Percentiles rank a stretch among this genome's conserved stretches.
Evolutionary conservation across 306 rosid species (phyloP).

Genomic region (Sicyos baderoa): DNA sequence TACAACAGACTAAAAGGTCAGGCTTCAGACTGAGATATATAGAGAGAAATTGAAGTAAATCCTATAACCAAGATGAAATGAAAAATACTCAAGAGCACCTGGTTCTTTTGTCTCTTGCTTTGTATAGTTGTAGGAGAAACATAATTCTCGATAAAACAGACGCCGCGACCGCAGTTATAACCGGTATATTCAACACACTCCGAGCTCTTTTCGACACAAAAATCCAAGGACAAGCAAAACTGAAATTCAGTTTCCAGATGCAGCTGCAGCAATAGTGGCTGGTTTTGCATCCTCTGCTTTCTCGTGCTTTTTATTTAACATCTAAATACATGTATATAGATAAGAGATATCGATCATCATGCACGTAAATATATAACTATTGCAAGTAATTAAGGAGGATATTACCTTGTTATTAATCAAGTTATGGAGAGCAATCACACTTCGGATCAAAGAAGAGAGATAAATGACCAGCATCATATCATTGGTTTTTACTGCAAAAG

Average conservation of each 20-base stretch:
- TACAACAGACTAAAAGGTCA: neutral
- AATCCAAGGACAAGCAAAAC: neutral
- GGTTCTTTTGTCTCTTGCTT: neutral
- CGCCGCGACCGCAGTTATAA: neutral
- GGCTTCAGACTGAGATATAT: neutral
- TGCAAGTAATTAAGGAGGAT: neutral
- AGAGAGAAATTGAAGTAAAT: neutral
- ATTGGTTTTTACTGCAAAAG: conserved; percentile 48
- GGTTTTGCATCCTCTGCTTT: conserved; percentile 48
- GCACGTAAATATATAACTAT: neutral
- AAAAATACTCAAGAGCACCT: neutral
- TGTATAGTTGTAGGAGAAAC: neutral
- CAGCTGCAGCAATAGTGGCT: conserved; percentile 23
- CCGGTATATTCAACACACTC: neutral
- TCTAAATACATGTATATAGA: conserved; percentile 22
- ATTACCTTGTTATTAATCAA: conserved; percentile 58
- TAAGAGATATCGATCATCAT: neutral
- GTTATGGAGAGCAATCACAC: conserved; percentile 60
- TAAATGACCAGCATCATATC: conserved; percentile 61
- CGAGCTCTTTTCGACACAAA: neutral
- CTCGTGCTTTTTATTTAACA: conserved; percentile 48
- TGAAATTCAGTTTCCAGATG: conserved; percentile 24
- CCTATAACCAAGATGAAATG: neutral
- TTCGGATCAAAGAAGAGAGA: conserved; percentile 54
- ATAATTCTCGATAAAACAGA: neutral